Evolutionary conservation across 1,139 yeast species (phyloP).

Genomic region (Geotrichum cucujoidarum): DNA sequence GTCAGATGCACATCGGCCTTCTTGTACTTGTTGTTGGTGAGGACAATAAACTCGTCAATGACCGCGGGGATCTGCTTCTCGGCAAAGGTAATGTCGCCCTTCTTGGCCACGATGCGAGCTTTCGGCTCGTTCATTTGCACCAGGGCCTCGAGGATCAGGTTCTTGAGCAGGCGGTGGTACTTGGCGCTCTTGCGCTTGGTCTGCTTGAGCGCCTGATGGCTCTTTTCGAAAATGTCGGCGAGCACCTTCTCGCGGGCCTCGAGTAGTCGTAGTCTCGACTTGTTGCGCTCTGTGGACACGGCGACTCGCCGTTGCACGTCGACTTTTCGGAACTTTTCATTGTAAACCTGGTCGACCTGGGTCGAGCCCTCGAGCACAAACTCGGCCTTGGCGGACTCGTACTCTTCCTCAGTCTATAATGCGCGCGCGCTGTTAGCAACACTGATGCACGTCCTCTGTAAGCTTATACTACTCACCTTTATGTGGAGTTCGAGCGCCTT

Average conservation of each 20-base stretch:
- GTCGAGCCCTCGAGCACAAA: conserved; percentile 90
- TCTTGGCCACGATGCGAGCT: conserved; percentile 45
- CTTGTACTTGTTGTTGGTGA: conserved; percentile 26
- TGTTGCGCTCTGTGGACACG: conserved; percentile 91
- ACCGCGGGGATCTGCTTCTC: conserved; percentile 61
- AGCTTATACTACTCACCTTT: conserved; percentile 55
- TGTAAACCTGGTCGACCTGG: conserved; percentile 76
- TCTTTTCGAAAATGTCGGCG: conserved; percentile 65
- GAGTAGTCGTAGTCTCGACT: conserved; percentile 85
- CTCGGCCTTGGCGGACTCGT: conserved; percentile 94
- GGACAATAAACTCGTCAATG: conserved; percentile 56
- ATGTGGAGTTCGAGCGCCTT: conserved; percentile 93
- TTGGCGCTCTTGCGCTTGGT: conserved; percentile 49
- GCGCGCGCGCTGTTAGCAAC: neutral
- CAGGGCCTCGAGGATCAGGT: conserved; percentile 61
- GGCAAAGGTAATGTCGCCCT: conserved; percentile 42
- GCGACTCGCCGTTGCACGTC: conserved; percentile 90
- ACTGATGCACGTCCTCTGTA: too few relatives aligned
- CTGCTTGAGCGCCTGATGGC: conserved; percentile 55
- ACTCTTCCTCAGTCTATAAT: conserved; percentile 84
- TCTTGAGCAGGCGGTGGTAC: conserved; percentile 66
- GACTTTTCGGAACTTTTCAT: conserved; percentile 83
- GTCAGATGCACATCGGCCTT: conserved; percentile 29
- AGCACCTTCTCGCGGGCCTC: conserved; percentile 81
- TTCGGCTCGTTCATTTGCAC: conserved; percentile 66